Evolutionary conservation across 2,329 filamentous ascomycete species (phyloP).

Genomic region (Mycosphaerella sp.): DNA sequence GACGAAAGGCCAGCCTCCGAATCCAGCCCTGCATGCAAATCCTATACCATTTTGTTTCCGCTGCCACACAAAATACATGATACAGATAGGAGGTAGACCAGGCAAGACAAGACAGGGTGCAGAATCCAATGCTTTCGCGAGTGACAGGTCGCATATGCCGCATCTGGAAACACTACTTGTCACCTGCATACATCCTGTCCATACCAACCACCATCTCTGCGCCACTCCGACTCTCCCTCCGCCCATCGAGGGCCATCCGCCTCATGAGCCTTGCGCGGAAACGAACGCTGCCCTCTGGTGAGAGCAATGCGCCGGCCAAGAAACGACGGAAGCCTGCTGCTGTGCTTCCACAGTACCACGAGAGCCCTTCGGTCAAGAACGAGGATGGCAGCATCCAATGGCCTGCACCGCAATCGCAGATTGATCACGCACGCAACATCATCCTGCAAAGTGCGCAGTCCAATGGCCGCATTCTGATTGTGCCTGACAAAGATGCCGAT

Average conservation of each 20-base stretch:
- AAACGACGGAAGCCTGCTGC: constrained; percentile 24
- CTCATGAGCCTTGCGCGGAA: constrained; percentile 13
- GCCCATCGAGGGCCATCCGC: background rate
- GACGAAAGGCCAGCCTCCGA: too few species aligned
- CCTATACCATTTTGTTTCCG: too few species aligned
- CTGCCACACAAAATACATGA: too few species aligned
- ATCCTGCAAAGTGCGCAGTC: constrained; percentile 52
- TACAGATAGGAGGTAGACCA: too few species aligned
- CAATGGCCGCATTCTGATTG: constrained; percentile 50
- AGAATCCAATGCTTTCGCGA: too few species aligned
- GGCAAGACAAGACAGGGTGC: too few species aligned
- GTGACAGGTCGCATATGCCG: too few species aligned
- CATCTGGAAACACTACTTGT: too few species aligned
- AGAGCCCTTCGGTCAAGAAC: constrained; percentile 38
- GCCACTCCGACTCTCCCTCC: too few species aligned
- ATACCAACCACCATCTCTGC: too few species aligned
- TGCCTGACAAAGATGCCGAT: constrained; percentile 65
- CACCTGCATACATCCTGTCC: too few species aligned
- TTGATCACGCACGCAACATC: constrained; percentile 50
- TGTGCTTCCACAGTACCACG: constrained; percentile 41
- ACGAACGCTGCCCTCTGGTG: constrained; percentile 12
- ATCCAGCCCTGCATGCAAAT: too few species aligned
- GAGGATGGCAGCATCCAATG: constrained; percentile 49
- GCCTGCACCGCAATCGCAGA: constrained; percentile 54
- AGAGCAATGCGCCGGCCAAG: constrained; percentile 22